Conservation (phyloP, 129 eudicot species). For the Silybum marianum region DNA sequence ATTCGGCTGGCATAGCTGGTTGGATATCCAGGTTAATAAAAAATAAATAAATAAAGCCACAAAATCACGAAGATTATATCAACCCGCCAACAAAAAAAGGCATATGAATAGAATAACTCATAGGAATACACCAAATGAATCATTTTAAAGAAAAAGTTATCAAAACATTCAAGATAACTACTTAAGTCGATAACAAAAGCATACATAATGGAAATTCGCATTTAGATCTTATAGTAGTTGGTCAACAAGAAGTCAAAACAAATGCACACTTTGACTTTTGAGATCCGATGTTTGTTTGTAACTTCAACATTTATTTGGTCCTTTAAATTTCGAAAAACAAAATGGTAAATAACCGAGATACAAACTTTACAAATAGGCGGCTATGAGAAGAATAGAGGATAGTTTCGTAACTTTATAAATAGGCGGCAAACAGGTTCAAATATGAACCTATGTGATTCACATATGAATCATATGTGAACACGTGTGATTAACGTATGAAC, state of each 20-base stretch:
- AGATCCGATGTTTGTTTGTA: too few species aligned
- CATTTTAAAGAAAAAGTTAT: not conserved
- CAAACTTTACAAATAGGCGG: too few species aligned
- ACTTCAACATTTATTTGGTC: not conserved
- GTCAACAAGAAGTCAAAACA: not conserved
- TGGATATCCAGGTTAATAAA: too few species aligned
- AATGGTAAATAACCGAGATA: not conserved
- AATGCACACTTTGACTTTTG: not conserved
- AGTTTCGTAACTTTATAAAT: too few species aligned
- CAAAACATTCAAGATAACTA: not conserved
- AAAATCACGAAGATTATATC: not conserved
- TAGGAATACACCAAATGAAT: not conserved
- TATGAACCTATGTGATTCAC: too few species aligned
- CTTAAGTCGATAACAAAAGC: not conserved
- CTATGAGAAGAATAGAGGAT: too few species aligned
- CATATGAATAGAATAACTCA: not conserved
- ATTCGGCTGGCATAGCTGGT: not conserved
- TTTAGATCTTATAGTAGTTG: not conserved
- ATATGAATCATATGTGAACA: too few species aligned
- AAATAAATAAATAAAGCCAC: not conserved
- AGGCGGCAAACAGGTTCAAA: too few species aligned
- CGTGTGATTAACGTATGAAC: too few species aligned
- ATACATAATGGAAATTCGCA: not conserved
- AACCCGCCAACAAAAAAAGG: not conserved
- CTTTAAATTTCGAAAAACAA: slow-evolving; percentile 4